Evolutionary conservation across 2,329 filamentous ascomycete species (phyloP), one percentile per base, ranked within the genome.

Genomic region (Cladobotryum protrusum): DNA sequence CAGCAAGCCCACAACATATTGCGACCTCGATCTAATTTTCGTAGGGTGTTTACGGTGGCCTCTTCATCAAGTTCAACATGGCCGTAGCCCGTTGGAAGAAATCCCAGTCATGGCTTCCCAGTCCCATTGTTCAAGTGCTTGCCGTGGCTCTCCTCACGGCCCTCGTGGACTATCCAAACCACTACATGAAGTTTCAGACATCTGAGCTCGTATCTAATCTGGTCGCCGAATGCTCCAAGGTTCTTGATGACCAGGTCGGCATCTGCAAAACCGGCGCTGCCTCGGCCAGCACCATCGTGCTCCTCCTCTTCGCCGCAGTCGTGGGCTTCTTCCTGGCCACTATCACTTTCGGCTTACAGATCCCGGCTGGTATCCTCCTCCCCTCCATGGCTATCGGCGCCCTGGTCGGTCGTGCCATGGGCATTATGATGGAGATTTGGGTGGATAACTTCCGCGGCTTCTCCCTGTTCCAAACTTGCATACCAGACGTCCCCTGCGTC

Each of bases 11-110:
- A 29, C 2, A 29, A 29, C 6, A n/a, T 29, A 6, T 29, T 8
- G 24, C 24, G 6, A 29, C 11, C 2, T 29, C 7, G 24, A 15
- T 19, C 53, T 35, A 60, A 63, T 52, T 58, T 34, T 7, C 14
- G 6, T 46, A 80, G 77, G 93, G 93, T n/a, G 72, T 97, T 1
- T 97, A 96, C 60, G 93, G 93, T 7, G 92, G 89, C 2, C 79
- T 96, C 47, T 96, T 99, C 66, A 96, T 97, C 73, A 92, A 90
- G 62, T 74, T 89, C 52, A 99, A 99, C 69, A 95, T 96, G 85
- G 79, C 78, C 52, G 77, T 97, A 36, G 87, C 90, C 2, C 75
- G 79, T 58, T 95, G 89, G 84, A 87, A 91, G 61, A 86, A 86
- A 61, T 77, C 82, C 6, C 67, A 68, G 14, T 69, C 77, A 14